Evolutionary conservation across 2,329 filamentous ascomycete species (phyloP).

Genomic region (Orbilia oligospora): DNA sequence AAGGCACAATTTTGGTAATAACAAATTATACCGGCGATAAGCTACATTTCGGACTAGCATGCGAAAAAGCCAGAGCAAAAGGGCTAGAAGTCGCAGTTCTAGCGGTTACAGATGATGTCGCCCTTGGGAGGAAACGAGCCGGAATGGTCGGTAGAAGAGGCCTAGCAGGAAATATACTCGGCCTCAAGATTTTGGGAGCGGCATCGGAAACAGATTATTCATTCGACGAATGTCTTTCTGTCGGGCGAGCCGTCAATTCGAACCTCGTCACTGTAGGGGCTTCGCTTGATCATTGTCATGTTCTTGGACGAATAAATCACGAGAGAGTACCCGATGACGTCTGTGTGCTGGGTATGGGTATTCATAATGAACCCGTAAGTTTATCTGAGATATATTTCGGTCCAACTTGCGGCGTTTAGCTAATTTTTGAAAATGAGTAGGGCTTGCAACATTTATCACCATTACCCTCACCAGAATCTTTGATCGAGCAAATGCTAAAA

Average conservation of each 20-base stretch:
- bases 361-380: slow-evolving; percentile 77
- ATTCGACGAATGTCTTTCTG: slow-evolving; percentile 48
- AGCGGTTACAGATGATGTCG: slow-evolving; percentile 91
- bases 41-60: slow-evolving; percentile 92
- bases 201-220: slow-evolving; percentile 47
- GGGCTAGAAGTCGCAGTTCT: slow-evolving; percentile 88
- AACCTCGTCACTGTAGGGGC: slow-evolving; percentile 72
- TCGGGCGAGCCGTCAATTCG: slow-evolving; percentile 68
- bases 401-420: not conserved
- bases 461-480: slow-evolving; percentile 71
- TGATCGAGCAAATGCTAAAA: slow-evolving; percentile 77
- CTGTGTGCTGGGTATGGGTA: slow-evolving; percentile 79
- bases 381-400: slow-evolving; percentile 40
- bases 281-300: slow-evolving; percentile 72
- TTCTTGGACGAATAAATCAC: slow-evolving; percentile 70
- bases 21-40: slow-evolving; percentile 96
- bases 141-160: slow-evolving; percentile 94
- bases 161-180: slow-evolving; percentile 90
- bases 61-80: slow-evolving; percentile 88
- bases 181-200: slow-evolving; percentile 58
- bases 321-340: slow-evolving; percentile 71
- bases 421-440: slow-evolving; percentile 18
- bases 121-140: slow-evolving; percentile 82
- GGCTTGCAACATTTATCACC: slow-evolving; percentile 71
- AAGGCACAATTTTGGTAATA: slow-evolving; percentile 87